Evolutionary conservation across 208 protist genomes (phyloP).

Genomic region (Wallacemonas sp.): DNA sequence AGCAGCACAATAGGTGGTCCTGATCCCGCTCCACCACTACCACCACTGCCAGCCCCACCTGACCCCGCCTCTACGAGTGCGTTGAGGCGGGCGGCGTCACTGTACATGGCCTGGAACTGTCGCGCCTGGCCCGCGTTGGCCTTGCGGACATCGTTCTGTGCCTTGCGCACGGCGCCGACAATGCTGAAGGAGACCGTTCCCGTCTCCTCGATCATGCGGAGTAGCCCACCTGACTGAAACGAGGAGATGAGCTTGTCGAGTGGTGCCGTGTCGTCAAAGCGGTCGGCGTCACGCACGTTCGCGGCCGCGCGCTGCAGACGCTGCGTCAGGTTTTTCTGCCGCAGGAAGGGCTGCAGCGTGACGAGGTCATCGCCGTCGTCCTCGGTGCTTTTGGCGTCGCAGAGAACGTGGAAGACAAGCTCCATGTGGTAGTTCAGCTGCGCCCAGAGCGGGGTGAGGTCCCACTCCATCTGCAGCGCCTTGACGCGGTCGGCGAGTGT

Average conservation of each 20-base stretch:
- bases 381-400: conserved; percentile 67
- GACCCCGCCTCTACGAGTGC: conserved; percentile 30
- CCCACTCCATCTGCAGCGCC: conserved; percentile 63
- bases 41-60: conserved; percentile 21
- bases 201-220: conserved; percentile 75
- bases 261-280: conserved; percentile 31
- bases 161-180: conserved; percentile 65
- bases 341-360: conserved; percentile 64
- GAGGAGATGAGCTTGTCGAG: conserved; percentile 71
- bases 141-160: conserved; percentile 45
- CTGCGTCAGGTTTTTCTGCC: conserved; percentile 47
- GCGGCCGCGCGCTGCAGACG: conserved; percentile 55
- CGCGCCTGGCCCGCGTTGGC: conserved; percentile 48
- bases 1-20: conserved; percentile 45
- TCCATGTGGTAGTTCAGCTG: conserved; percentile 87
- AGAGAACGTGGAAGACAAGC: conserved; percentile 73
- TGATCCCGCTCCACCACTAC: conserved; percentile 6
- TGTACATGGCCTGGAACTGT: conserved; percentile 44
- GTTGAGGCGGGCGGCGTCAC: conserved; percentile 36
- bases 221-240: conserved; percentile 56
- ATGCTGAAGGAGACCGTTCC: conserved; percentile 81
- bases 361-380: conserved; percentile 60
- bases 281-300: conserved; percentile 37
- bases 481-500: conserved; percentile 52
- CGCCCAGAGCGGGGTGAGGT: conserved; percentile 73